These are phyloP conservation scores for Lomentospora prolificans DNA, from an alignment of 2,329 filamentous ascomycete genomes.

Conservation along the genomic window DNA sequence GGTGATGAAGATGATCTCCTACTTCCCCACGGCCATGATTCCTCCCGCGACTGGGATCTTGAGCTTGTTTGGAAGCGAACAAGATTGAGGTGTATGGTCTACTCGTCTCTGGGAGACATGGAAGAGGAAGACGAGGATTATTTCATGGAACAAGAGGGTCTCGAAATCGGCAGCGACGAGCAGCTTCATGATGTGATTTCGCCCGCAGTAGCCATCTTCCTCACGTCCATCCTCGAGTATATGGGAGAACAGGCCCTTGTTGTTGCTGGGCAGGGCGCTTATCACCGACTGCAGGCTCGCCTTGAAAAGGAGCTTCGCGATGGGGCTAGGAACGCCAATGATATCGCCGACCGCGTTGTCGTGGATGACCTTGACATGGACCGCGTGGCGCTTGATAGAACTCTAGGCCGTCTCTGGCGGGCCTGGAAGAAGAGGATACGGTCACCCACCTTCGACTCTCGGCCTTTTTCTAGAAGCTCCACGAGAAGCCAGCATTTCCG, in stretches of 20 bases:
- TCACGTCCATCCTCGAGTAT: constrained; percentile 90
- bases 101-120: constrained; percentile 90
- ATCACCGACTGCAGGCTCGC: constrained; percentile 51
- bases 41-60: constrained; percentile 63
- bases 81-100: constrained; percentile 92
- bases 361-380: constrained; percentile 90
- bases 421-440: constrained; percentile 86
- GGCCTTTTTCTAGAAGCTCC: constrained; percentile 40
- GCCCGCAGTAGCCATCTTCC: constrained; percentile 86
- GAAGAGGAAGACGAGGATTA: constrained; percentile 96
- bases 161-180: constrained; percentile 40
- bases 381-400: constrained; percentile 80
- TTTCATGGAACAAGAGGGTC: constrained; percentile 64
- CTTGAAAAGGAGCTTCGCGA: constrained; percentile 51
- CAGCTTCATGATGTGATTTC: constrained; percentile 60
- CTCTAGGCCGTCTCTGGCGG: constrained; percentile 82
- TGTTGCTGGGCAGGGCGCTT: constrained; percentile 78
- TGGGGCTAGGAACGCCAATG: constrained; percentile 32
- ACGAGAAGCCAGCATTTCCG: constrained; percentile 23
- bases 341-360: constrained; percentile 56
- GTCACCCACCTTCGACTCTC: constrained; percentile 38
- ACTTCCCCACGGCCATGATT: constrained; percentile 40
- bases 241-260: constrained; percentile 85
- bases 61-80: constrained; percentile 91
- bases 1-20: constrained; percentile 64